Percentiles rank a stretch among this genome's conserved stretches.
These are phyloP conservation scores for Serendipita vermifera DNA, from an alignment of 768 basidiomycete genomes.

Conservation along the genomic window DNA sequence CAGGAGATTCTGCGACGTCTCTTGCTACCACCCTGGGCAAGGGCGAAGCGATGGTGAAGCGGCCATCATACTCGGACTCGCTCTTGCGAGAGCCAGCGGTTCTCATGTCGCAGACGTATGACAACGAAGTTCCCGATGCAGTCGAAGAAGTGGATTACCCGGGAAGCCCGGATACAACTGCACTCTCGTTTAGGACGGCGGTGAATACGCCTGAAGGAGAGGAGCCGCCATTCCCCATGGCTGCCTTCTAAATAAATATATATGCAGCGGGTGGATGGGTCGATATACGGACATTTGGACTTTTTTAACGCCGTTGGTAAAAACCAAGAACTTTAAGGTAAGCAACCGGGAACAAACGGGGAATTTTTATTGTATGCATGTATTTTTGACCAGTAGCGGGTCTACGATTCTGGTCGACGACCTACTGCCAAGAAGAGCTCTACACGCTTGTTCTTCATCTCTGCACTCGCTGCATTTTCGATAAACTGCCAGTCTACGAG, in stretches of 20 bases:
- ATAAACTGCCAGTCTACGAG: constrained; percentile 33
- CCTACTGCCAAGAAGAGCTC: constrained; percentile 49
- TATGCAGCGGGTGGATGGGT: no score
- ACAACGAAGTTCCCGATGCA: background rate
- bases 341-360: no score
- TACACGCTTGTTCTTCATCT: constrained; percentile 23
- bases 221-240: no score
- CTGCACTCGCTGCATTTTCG: constrained; percentile 14
- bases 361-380: no score
- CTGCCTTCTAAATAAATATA: no score
- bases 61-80: constrained; percentile 4
- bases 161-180: background rate
- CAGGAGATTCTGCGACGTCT: no score
- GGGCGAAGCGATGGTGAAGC: background rate
- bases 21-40: no score
- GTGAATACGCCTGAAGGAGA: constrained; percentile 6
- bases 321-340: no score
- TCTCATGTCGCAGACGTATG: background rate
- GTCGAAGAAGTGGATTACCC: constrained; percentile 6
- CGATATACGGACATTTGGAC: no score
- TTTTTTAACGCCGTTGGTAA: no score
- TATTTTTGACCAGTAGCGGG: no score
- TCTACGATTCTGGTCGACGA: background rate
- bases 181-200: background rate
- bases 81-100: background rate